A percentile compares a stretch with the other conserved stretches of the same genome.
phyloP scores from a whole-genome alignment of 352 stramenopile genomes.

The Peronosclerospora sorghi region DNA sequence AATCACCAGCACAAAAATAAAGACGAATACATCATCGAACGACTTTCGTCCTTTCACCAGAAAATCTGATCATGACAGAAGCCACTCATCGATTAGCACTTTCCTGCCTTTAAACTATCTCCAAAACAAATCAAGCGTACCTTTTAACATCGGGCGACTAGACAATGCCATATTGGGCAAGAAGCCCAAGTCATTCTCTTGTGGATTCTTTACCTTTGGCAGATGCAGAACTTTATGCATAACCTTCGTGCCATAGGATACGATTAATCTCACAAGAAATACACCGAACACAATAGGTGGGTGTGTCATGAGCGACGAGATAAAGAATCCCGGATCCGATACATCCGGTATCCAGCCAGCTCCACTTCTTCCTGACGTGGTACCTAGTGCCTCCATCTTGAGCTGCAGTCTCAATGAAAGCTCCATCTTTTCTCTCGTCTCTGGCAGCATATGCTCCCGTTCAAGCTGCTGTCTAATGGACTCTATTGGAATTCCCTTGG shows the following conservation, averaged over 20 bases:
- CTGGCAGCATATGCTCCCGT: slow-evolving; percentile 44
- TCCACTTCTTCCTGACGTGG: slow-evolving; percentile 1
- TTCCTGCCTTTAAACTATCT: not conserved
- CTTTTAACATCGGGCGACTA: slow-evolving; percentile 52
- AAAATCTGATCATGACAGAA: slow-evolving; percentile 28
- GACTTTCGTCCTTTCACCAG: slow-evolving; percentile 55
- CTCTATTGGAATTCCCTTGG: slow-evolving; percentile 45
- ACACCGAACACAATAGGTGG: slow-evolving; percentile 59
- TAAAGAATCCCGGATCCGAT: slow-evolving; percentile 35
- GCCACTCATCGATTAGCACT: not conserved
- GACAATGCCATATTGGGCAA: slow-evolving; percentile 46
- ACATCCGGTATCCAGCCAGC: slow-evolving; percentile 43
- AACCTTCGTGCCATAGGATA: slow-evolving; percentile 25
- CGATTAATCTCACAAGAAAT: slow-evolving; percentile 41
- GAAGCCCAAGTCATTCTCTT: slow-evolving; percentile 59
- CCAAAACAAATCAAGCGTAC: slow-evolving; percentile 14
- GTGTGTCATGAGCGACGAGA: slow-evolving; percentile 36
- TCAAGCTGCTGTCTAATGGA: slow-evolving; percentile 63
- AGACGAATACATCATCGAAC: slow-evolving; percentile 65
- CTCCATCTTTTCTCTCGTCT: slow-evolving; percentile 38
- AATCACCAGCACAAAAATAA: slow-evolving; percentile 54
- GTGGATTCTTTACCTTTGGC: slow-evolving; percentile 48
- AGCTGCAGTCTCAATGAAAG: slow-evolving; percentile 32
- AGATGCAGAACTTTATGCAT: slow-evolving; percentile 35
- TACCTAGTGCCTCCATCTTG: slow-evolving; percentile 15